A percentile compares a stretch with the other conserved stretches of the same genome.
Evolutionary conservation across 2,329 filamentous ascomycete genomes (phyloP).

Genomic region (Chrysoporthe puriensis): DNA sequence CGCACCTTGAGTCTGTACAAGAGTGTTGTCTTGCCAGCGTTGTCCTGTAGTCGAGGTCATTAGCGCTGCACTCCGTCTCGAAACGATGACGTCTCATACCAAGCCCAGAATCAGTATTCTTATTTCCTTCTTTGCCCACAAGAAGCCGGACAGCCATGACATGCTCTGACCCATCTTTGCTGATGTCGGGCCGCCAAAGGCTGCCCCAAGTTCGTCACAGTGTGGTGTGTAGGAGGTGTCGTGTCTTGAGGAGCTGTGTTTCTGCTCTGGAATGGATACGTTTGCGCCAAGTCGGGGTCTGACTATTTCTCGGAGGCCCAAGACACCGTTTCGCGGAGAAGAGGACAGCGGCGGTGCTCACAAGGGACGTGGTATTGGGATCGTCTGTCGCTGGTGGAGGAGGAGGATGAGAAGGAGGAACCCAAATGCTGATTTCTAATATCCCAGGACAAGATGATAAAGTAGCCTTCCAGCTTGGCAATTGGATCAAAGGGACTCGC

Average conservation of each 20-base stretch:
- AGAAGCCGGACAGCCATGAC: constrained; percentile 71
- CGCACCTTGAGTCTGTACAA: constrained; percentile 91
- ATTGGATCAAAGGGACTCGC: constrained; percentile 26
- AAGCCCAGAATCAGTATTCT: constrained; percentile 92
- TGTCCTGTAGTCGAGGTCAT: constrained; percentile 66
- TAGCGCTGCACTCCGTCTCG: constrained; percentile 22
- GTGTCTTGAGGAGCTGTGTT: constrained; percentile 15
- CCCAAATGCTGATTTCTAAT: constrained; percentile 20
- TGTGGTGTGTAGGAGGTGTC: constrained; percentile 2
- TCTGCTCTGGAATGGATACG: constrained; percentile 9
- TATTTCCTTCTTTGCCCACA: constrained; percentile 97
- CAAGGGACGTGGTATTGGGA: constrained; percentile 1
- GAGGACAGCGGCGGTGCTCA: neutral
- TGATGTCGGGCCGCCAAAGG: constrained; percentile 23
- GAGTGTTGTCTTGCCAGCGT: constrained; percentile 96
- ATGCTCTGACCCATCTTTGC: constrained; percentile 65
- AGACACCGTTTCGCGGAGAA: constrained; percentile 9
- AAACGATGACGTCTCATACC: constrained; percentile 53
- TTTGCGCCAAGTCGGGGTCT: constrained; percentile 22
- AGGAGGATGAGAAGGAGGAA: neutral
- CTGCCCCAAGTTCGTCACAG: constrained; percentile 6
- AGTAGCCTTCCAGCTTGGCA: constrained; percentile 26
- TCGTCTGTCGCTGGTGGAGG: constrained; percentile 7
- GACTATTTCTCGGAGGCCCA: constrained; percentile 15
- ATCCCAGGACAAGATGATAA: constrained; percentile 23